Base-by-base conservation (phyloP, 164 flowering plant genomes). In the Tinospora cordifolia region DNA sequence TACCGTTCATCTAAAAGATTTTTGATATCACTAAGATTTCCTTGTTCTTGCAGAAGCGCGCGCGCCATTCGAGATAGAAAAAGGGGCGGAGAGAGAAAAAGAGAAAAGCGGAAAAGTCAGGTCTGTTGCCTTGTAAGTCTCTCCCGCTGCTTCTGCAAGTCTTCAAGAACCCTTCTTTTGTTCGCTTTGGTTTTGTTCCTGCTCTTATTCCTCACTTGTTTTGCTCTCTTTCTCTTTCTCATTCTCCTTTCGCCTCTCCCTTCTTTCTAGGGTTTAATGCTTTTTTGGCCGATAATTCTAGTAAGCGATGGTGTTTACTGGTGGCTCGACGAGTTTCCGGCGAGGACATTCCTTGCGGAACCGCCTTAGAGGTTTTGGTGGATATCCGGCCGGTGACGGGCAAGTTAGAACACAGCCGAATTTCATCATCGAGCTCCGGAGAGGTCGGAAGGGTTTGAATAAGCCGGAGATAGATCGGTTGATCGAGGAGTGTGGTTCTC, bases 381-480 rank as follows among this genome's bases (percentile, higher is more conserved):
- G 36, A 60, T 14, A 9, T 26, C 63, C 63, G 34, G 34, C 36
- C 36, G 17, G 25, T 24, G 4, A 3, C 63, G 17, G 34, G 34
- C 36, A 12, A 10, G 3, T 15, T 10, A 60, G n/a, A n/a, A n/a
- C n/a, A 6, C 73, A 39, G 44, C 49, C 69, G 5, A 59, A 39
- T 41, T 73, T 70, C 71, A 25, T 15, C 21, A 24, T 77, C 49
- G 74, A 73, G 69, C 68, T 73, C 13, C 69, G 44, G 19, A 0
- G 40, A 21, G 46, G 68, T 36, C 17, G 9, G 30, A 58, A 21
- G 65, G 9, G 51, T 21, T 41, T 40, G 41, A n/a, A 24, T 12
- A 64, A 58, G 22, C 10, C n/a, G 2, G 60, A 67, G 24, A 24
- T 72, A 58, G 66, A 68, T 47, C 6, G 40, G 0, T 41, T 71